Conservation (phyloP, 257 asterid genomes). For the Nicotiana attenuata region DNA sequence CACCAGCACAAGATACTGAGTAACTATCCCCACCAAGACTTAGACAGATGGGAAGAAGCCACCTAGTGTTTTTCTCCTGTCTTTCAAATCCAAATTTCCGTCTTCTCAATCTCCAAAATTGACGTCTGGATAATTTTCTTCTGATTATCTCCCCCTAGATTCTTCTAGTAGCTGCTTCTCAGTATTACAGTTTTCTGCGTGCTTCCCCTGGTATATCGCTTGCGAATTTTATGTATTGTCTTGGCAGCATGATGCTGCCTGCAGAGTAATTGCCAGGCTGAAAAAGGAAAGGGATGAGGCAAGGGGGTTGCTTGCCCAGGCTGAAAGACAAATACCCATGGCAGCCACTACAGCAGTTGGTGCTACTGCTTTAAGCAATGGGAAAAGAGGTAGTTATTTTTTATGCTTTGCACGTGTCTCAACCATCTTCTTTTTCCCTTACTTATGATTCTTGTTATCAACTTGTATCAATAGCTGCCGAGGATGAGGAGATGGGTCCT, state of each 20-base stretch:
- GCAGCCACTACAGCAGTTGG: slow-evolving; percentile 33
- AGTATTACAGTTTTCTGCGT: background rate
- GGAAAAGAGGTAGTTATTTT: slow-evolving; percentile 73
- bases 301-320: slow-evolving; percentile 67
- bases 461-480: slow-evolving; percentile 51
- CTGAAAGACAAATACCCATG: slow-evolving; percentile 80
- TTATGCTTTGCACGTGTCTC: background rate
- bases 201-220: background rate
- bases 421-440: background rate
- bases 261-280: slow-evolving; percentile 98
- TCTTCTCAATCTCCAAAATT: background rate
- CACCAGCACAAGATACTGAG: too few relatives aligned
- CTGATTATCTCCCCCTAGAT: background rate
- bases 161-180: background rate
- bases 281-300: slow-evolving; percentile 99
- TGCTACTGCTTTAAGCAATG: slow-evolving; percentile 65
- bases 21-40: too few relatives aligned
- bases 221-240: slow-evolving; percentile 8
- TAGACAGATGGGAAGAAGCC: too few relatives aligned
- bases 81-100: background rate
- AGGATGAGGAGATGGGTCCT: slow-evolving; percentile 65
- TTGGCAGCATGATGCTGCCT: slow-evolving; percentile 97
- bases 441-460: slow-evolving; percentile 7
- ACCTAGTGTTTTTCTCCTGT: background rate
- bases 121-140: background rate